Conservation (phyloP, 306 rosid species). For the Inga oerstediana region DNA sequence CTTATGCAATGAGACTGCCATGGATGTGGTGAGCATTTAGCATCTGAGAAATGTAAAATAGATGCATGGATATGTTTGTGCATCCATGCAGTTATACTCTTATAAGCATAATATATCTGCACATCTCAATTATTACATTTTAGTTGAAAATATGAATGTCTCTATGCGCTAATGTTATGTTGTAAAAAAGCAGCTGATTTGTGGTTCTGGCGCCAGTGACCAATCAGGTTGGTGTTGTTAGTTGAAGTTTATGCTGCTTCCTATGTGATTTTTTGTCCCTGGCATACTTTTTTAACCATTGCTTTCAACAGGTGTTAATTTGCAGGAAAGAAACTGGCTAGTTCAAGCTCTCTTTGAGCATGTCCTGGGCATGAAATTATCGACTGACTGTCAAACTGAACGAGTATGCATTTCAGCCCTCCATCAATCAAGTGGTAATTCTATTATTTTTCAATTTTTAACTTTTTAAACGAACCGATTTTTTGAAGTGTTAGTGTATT, state of each 20-base stretch:
- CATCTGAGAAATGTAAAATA: neutral
- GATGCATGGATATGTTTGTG: neutral
- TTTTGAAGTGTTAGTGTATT: neutral
- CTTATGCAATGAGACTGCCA: slow-evolving; percentile 41
- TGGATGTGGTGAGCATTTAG: slow-evolving; percentile 37
- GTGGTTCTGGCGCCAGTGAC: slow-evolving; percentile 43
- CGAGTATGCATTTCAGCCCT: slow-evolving; percentile 57
- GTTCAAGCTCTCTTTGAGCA: slow-evolving; percentile 72
- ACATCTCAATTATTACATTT: slow-evolving; percentile 1
- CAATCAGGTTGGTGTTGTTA: slow-evolving; percentile 64
- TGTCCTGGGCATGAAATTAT: slow-evolving; percentile 79
- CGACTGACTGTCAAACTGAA: slow-evolving; percentile 54
- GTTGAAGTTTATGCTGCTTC: slow-evolving; percentile 22
- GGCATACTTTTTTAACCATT: slow-evolving; percentile 27
- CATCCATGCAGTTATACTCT: slow-evolving; percentile 1
- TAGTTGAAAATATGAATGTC: slow-evolving; percentile 24
- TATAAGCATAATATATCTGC: neutral
- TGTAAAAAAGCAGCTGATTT: slow-evolving; percentile 47
- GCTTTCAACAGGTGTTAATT: slow-evolving; percentile 49
- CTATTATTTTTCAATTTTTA: slow-evolving; percentile 11
- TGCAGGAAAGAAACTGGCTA: slow-evolving; percentile 46
- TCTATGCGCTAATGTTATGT: slow-evolving; percentile 17
- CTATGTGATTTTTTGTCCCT: slow-evolving; percentile 14
- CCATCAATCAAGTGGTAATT: slow-evolving; percentile 88
- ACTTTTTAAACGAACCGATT: neutral